phyloP scores from a whole-genome alignment of 164 flowering plant genomes.

The Amborella trichopoda region DNA sequence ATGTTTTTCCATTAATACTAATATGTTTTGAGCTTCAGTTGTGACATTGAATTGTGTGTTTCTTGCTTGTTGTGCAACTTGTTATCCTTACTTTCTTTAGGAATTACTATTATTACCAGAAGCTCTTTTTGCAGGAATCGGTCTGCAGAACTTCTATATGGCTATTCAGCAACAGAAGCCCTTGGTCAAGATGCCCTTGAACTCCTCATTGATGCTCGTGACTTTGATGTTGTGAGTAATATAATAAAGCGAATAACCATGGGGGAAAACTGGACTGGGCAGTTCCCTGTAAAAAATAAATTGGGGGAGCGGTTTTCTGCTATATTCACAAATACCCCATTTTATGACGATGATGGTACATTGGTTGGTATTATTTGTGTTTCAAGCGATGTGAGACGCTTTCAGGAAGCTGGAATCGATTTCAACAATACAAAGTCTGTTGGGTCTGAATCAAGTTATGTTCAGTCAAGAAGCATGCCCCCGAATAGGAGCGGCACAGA shows the following conservation, averaged over 20 bases:
- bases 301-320: slow-evolving; percentile 43
- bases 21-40: no score
- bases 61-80: no score
- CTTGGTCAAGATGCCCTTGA: slow-evolving; percentile 55
- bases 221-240: slow-evolving; percentile 27
- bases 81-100: no score
- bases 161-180: slow-evolving; percentile 74
- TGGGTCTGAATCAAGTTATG: slow-evolving; percentile 27
- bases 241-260: slow-evolving; percentile 32
- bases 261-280: slow-evolving; percentile 91
- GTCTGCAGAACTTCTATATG: slow-evolving; percentile 71
- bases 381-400: slow-evolving; percentile 53
- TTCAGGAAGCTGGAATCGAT: slow-evolving; percentile 29
- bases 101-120: no score
- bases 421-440: slow-evolving; percentile 9
- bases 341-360: slow-evolving; percentile 68
- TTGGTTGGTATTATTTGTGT: slow-evolving; percentile 80
- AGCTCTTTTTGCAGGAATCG: slow-evolving; percentile 71
- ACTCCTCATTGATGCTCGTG: slow-evolving; percentile 42
- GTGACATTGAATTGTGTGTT: no score
- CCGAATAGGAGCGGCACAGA: slow-evolving; percentile 49
- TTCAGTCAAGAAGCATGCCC: slow-evolving; percentile 22
- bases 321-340: slow-evolving; percentile 60
- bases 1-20: no score
- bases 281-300: slow-evolving; percentile 68